Evolutionary conservation across 108 stramenopile species (phyloP).

Genomic region (Nitzschia inconspicua): DNA sequence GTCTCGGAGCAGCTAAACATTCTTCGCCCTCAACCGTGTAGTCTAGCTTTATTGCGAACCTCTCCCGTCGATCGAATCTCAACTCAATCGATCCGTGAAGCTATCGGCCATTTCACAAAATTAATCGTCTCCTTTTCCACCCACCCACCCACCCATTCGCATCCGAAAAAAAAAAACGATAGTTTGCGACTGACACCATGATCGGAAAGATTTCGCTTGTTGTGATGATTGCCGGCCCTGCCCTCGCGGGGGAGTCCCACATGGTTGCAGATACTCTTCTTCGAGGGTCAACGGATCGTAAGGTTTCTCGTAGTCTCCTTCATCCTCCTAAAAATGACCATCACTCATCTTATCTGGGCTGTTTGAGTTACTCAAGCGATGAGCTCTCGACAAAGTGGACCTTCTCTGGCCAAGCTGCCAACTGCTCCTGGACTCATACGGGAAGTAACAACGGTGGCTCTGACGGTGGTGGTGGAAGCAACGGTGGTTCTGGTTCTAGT

Average conservation of each 20-base stretch:
- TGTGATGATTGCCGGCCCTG: background rate
- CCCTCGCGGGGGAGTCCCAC: background rate
- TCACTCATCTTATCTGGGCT: constrained; percentile 24
- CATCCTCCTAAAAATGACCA: background rate
- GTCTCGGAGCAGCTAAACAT: no score
- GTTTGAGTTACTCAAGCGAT: constrained; percentile 18
- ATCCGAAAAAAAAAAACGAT: background rate
- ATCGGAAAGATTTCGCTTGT: background rate
- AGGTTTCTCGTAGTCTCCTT: background rate
- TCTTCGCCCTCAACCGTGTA: no score
- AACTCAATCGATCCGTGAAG: no score
- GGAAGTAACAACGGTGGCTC: constrained; percentile 5
- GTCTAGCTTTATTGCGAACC: no score
- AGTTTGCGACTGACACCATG: background rate
- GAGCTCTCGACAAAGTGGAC: constrained; percentile 26
- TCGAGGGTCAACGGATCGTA: background rate
- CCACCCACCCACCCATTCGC: no score
- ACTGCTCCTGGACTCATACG: constrained; percentile 35
- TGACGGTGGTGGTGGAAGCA: constrained; percentile 7
- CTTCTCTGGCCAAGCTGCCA: constrained; percentile 46
- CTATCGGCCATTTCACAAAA: no score
- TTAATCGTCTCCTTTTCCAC: no score
- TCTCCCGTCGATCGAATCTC: no score
- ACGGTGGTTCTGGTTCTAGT: constrained; percentile 7
- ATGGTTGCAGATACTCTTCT: background rate